Percentiles rank a stretch among this genome's conserved stretches.
Conservation (phyloP, 805 yeast species). For the Metschnikowia vanudenii region DNA sequence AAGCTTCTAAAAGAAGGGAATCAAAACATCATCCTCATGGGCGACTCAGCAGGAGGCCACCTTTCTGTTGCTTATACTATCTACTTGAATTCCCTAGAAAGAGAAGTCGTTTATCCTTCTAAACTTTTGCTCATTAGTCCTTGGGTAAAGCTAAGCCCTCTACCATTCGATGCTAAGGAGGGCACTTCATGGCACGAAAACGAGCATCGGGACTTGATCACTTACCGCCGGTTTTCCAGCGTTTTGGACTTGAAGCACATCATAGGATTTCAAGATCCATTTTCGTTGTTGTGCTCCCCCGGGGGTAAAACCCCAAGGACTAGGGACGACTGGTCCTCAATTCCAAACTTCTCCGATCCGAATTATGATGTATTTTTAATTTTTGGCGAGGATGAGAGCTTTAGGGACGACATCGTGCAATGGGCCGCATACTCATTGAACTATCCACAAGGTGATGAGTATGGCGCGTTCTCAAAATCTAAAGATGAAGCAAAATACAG, state of each 20-base stretch:
- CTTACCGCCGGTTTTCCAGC: slow-evolving; percentile 10
- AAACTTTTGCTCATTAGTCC: slow-evolving; percentile 34
- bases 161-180: slow-evolving; percentile 20
- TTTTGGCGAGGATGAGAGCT: slow-evolving; percentile 43
- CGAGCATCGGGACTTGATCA: slow-evolving; percentile 16
- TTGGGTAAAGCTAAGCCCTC: slow-evolving; percentile 36
- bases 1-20: slow-evolving; percentile 21
- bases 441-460: slow-evolving; percentile 26
- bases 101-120: slow-evolving; percentile 24
- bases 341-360: slow-evolving; percentile 30
- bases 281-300: slow-evolving; percentile 24
- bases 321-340: slow-evolving; percentile 31
- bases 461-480: slow-evolving; percentile 27
- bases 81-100: slow-evolving; percentile 21
- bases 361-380: slow-evolving; percentile 29
- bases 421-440: slow-evolving; percentile 35
- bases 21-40: slow-evolving; percentile 33
- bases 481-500: slow-evolving; percentile 21
- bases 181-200: slow-evolving; percentile 39
- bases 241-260: slow-evolving; percentile 11
- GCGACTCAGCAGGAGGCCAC: slow-evolving; percentile 46
- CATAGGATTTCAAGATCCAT: slow-evolving; percentile 16
- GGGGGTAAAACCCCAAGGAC: slow-evolving; percentile 24
- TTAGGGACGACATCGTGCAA: slow-evolving; percentile 39
- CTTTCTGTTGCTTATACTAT: slow-evolving; percentile 32